Evolutionary conservation across 192 early-diverging fungal species (phyloP), one percentile per base, ranked within the genome.

Genomic region (Podila epigama): DNA sequence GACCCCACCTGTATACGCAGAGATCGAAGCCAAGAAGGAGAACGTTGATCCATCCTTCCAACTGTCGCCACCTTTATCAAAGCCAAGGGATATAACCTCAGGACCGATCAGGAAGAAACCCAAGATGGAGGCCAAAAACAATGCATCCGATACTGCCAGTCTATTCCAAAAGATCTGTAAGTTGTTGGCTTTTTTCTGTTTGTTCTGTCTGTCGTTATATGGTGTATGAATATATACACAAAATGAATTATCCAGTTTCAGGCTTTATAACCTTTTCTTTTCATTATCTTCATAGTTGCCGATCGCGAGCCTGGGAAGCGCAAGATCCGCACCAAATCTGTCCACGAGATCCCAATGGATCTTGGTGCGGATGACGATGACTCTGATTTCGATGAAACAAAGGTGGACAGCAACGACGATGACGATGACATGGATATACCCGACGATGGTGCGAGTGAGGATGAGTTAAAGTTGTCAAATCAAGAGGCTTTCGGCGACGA

Each of bases 251-350:
- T 22, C 44, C 25, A 48, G 15, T 48, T 10, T 15, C 2, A 6
- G 1, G 12, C 44, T 48, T 22, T 25, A 22, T 22, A 22, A 48
- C 15, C 7, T 48, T 8, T 22, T 48, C 7, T 44, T 5, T 48
- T 48, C n/a, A 1, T 25, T 13, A 22, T 48, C 44, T 22, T 22
- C 5, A 20, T 22, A 83, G 82, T 83, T 50, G 82, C 82, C 15
- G 77, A 83, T 57, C 78, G 82, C 7, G 82, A 79, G 39, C 82
- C 82, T 28, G 68, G 79, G 29, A 83, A 83, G 65, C 70, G 82
- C 16, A 83, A 83, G 39, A 80, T 83, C 53, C 79, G 73, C 51
- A 71, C 79, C 31, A 79, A 73, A 39, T 66, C 66, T 20, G 70
- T 80, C 10, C 70, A 69, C 8, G 70, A 83, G 34, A 69, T 80